Conservation (phyloP, 2,329 filamentous ascomycete species). For the Diaporthe eres region DNA sequence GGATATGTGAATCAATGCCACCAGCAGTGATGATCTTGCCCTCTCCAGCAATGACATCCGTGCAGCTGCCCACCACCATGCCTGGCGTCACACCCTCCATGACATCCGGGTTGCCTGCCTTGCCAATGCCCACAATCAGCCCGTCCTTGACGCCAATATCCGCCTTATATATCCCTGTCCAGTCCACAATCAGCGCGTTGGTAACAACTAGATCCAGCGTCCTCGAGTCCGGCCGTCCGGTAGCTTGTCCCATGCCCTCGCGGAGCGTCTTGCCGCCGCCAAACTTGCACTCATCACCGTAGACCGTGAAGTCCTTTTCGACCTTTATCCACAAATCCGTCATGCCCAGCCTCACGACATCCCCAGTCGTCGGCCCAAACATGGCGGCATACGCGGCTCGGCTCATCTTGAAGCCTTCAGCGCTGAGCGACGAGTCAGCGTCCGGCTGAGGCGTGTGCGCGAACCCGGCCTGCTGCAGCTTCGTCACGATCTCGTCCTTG, state of each 20-base stretch:
- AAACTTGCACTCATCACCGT: slow-evolving; percentile 96
- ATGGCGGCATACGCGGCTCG: slow-evolving; percentile 85
- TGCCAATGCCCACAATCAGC: slow-evolving; percentile 88
- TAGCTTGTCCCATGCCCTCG: slow-evolving; percentile 96
- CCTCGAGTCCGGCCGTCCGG: slow-evolving; percentile 79
- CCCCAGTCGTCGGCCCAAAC: slow-evolving; percentile 94
- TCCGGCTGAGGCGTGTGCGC: slow-evolving; percentile 79
- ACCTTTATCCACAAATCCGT: slow-evolving; percentile 94
- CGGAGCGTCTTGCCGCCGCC: slow-evolving; percentile 94
- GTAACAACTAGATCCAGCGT: slow-evolving; percentile 88
- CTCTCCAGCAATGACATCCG: slow-evolving; percentile 93
- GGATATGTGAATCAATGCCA: slow-evolving; percentile 90
- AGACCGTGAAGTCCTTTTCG: slow-evolving; percentile 85
- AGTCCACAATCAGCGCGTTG: slow-evolving; percentile 92
- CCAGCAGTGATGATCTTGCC: slow-evolving; percentile 92
- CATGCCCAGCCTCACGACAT: slow-evolving; percentile 83
- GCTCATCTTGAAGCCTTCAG: slow-evolving; percentile 79
- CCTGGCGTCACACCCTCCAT: slow-evolving; percentile 88
- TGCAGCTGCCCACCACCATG: slow-evolving; percentile 88
- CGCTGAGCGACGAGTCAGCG: slow-evolving; percentile 63
- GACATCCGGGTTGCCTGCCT: slow-evolving; percentile 96
- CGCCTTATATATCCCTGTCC: slow-evolving; percentile 94
- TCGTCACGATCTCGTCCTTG: slow-evolving; percentile 75
- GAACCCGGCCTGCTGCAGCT: slow-evolving; percentile 81
- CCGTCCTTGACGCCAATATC: slow-evolving; percentile 95